phyloP scores from a whole-genome alignment of 2,329 filamentous ascomycete genomes.

The Ceratocystis alfenasii region DNA sequence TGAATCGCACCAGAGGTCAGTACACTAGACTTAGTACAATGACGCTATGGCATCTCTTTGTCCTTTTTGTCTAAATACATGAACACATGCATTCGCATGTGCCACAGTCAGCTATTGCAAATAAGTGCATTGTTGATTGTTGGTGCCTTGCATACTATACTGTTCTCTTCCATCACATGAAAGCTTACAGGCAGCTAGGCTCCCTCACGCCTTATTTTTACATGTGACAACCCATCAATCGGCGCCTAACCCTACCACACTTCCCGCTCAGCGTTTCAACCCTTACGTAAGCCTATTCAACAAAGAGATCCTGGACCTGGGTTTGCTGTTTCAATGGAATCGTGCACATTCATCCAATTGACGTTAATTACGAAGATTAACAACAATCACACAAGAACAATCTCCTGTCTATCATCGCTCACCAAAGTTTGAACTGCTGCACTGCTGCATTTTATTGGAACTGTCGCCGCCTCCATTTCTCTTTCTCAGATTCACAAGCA shows the following conservation, averaged over 20 bases:
- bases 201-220: not conserved
- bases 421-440: not conserved
- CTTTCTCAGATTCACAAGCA: not conserved
- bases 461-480: not conserved
- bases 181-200: not conserved
- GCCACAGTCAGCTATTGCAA: no score
- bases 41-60: no score
- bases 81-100: no score
- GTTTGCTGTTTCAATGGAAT: no score
- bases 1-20: no score
- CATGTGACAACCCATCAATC: not conserved
- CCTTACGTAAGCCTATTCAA: not conserved
- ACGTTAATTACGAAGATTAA: no score
- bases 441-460: not conserved
- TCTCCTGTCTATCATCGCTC: no score
- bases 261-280: not conserved
- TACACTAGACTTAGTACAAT: no score
- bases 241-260: not conserved
- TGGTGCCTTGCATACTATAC: not conserved
- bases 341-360: no score
- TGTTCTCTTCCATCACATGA: not conserved
- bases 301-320: no score
- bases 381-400: no score
- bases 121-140: not conserved
- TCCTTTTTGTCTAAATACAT: no score